Evolutionary conservation across 2,329 filamentous ascomycete genomes (phyloP).

Genomic region (Exophiala dermatitidis): DNA sequence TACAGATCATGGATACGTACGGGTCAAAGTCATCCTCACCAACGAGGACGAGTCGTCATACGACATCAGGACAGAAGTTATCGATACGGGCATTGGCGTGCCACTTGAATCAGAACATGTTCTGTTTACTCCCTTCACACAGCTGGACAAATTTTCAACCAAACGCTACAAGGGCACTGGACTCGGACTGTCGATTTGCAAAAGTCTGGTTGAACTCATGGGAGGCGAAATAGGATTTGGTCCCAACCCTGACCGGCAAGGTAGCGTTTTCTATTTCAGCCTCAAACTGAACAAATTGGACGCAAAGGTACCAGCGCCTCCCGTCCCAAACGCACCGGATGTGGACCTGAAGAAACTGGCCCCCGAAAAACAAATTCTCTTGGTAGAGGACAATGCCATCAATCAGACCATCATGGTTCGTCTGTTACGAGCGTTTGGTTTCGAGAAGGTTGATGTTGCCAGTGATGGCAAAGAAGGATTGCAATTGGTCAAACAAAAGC

Average conservation of each 20-base stretch:
- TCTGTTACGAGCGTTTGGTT: conserved; percentile 48
- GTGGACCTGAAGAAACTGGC: conserved; percentile 35
- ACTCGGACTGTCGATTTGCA: conserved; percentile 52
- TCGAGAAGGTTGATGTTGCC: conserved; percentile 60
- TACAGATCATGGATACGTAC: conserved; percentile 50
- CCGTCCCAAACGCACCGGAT: conserved; percentile 21
- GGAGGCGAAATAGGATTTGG: conserved; percentile 46
- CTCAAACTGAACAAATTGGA: conserved; percentile 14
- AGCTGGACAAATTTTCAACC: conserved; percentile 48
- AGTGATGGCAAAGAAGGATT: conserved; percentile 80
- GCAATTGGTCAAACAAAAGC: conserved; percentile 47
- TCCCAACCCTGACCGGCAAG: conserved; percentile 29
- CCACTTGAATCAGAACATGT: conserved; percentile 38
- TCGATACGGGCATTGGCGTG: conserved; percentile 51
- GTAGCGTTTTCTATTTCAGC: conserved; percentile 28
- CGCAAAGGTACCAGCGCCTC: conserved; percentile 19
- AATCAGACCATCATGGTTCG: conserved; percentile 47
- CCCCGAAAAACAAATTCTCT: conserved; percentile 35
- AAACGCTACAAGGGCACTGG: conserved; percentile 52
- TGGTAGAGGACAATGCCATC: conserved; percentile 40
- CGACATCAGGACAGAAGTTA: conserved; percentile 38
- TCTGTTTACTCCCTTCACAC: conserved; percentile 52
- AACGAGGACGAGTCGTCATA: conserved; percentile 30
- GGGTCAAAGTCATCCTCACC: conserved; percentile 31
- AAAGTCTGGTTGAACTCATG: conserved; percentile 51